Base-by-base conservation (phyloP, 768 basidiomycete species). In the Suillus placidus region DNA sequence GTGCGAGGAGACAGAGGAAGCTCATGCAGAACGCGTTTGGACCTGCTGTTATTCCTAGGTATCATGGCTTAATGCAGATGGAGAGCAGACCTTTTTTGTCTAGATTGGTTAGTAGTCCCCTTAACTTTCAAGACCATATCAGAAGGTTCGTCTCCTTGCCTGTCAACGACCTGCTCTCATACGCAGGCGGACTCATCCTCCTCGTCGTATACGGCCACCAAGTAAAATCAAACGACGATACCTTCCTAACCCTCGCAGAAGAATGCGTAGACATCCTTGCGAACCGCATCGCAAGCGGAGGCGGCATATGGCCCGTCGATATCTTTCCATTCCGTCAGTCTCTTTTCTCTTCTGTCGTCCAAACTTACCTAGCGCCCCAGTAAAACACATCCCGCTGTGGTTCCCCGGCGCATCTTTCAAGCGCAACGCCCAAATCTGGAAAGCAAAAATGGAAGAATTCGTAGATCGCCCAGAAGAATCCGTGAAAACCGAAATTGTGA, bases 371-470 rank as follows among this genome's bases (percentile, higher is more conserved):
- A 18, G 32, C 47, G 1, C 26, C 45, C 10, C 70, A 75, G 80
- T 92, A 69, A 83, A 81, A 70, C 72, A 85, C 68, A 71, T 92
- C 34, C 92, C 92, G 0, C 70, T 72, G 52, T 92, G 89, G 88
- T 77, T 85, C 56, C 92, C 92, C 30, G 90, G 90, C 13, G 82
- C 86, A 6, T 83, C 83, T 2, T 94, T 92, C 78, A 85, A 86
- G 73, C 76, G 78, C 23, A 88, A 88, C 65, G 89, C 90, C 1
- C 76, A 64, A 9, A 71, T 66, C 10, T 92, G 91, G 91, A 90
- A 85, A 73, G 81, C 80, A 37, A 84, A 83, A 76, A 84, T 90
- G 75, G 82, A 86, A 58, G 85, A 87, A 67, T 89, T 87, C 60
- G 86, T 87, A n/a, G 85, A 92, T 35, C 77, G 78, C 64, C 89